Conservation (phyloP, 1,284 basidiomycete species). For the Ceratobasidium sp. region DNA sequence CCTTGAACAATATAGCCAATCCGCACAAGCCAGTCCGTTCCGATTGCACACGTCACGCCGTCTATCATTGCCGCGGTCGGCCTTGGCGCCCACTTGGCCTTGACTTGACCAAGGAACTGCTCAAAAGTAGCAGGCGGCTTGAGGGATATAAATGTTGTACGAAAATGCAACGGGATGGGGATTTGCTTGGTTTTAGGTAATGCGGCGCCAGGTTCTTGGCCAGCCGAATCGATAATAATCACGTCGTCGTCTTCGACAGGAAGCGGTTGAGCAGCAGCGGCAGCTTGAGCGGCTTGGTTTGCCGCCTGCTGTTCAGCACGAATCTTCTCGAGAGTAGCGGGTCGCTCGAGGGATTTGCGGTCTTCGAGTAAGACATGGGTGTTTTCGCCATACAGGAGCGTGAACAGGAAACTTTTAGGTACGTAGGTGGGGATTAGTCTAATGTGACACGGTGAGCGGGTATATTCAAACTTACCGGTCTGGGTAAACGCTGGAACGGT, state of each 20-base stretch:
- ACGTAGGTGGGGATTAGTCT: background rate
- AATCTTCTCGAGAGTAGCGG: constrained; percentile 34
- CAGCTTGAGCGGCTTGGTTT: constrained; percentile 10
- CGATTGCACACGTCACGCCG: constrained; percentile 34
- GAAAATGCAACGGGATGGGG: constrained; percentile 38
- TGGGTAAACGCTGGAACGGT: constrained; percentile 30
- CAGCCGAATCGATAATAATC: constrained; percentile 39
- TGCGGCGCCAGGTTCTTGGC: constrained; percentile 37
- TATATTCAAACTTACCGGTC: constrained; percentile 24
- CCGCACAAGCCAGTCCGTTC: constrained; percentile 35
- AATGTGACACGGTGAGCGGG: background rate
- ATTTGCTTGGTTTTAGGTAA: constrained; percentile 29
- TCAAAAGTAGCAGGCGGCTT: constrained; percentile 36
- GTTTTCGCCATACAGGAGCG: constrained; percentile 40
- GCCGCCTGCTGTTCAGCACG: constrained; percentile 38
- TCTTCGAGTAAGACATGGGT: constrained; percentile 38
- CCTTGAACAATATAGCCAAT: constrained; percentile 29
- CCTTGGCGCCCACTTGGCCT: constrained; percentile 42
- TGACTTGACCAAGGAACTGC: constrained; percentile 44
- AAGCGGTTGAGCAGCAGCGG: constrained; percentile 2
- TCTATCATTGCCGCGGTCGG: constrained; percentile 27
- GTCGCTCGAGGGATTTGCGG: constrained; percentile 43
- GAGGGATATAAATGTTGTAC: constrained; percentile 44
- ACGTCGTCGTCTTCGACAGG: constrained; percentile 41
- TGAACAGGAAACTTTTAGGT: constrained; percentile 26